phyloP scores from a whole-genome alignment of 331 rosid species.

The Acacia pycnantha region DNA sequence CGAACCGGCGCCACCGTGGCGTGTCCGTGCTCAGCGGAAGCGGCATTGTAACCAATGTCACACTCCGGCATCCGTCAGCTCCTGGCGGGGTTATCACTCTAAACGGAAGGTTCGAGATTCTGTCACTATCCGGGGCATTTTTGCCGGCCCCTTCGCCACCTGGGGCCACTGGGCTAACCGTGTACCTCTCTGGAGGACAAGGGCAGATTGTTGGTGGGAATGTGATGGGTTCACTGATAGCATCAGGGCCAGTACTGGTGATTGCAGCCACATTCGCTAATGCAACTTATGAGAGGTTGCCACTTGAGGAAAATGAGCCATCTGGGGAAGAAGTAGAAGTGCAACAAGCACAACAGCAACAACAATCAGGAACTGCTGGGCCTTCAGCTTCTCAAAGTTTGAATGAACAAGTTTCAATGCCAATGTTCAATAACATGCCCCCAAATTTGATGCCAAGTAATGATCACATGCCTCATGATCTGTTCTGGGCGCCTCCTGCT shows the following conservation, averaged over 20 bases:
- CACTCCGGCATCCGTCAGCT: slow-evolving; percentile 68
- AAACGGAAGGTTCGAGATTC: slow-evolving; percentile 74
- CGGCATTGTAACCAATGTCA: slow-evolving; percentile 75
- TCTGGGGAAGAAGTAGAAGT: slow-evolving; percentile 44
- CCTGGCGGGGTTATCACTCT: slow-evolving; percentile 60
- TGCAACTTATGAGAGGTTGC: slow-evolving; percentile 79
- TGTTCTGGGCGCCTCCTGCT: slow-evolving; percentile 62
- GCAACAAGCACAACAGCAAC: slow-evolving; percentile 25
- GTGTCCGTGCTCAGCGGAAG: slow-evolving; percentile 77
- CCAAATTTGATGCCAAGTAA: slow-evolving; percentile 55
- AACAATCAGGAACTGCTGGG: slow-evolving; percentile 32
- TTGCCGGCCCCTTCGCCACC: slow-evolving; percentile 87
- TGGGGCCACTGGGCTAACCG: slow-evolving; percentile 67
- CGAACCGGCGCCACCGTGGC: slow-evolving; percentile 79
- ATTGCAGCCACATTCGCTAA: slow-evolving; percentile 84
- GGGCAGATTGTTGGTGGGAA: slow-evolving; percentile 90
- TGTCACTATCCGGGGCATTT: slow-evolving; percentile 75
- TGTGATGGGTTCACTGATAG: slow-evolving; percentile 68
- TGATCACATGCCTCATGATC: slow-evolving; percentile 63
- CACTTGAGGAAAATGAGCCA: slow-evolving; percentile 51
- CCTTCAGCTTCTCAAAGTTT: slow-evolving; percentile 38
- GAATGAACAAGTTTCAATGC: slow-evolving; percentile 48
- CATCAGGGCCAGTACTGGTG: slow-evolving; percentile 78
- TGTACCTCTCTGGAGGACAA: slow-evolving; percentile 72
- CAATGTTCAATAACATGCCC: slow-evolving; percentile 47